These are phyloP conservation scores for Aegilops speltoides DNA, from an alignment of 176 grass and related monocot genomes.

Conservation along the genomic window DNA sequence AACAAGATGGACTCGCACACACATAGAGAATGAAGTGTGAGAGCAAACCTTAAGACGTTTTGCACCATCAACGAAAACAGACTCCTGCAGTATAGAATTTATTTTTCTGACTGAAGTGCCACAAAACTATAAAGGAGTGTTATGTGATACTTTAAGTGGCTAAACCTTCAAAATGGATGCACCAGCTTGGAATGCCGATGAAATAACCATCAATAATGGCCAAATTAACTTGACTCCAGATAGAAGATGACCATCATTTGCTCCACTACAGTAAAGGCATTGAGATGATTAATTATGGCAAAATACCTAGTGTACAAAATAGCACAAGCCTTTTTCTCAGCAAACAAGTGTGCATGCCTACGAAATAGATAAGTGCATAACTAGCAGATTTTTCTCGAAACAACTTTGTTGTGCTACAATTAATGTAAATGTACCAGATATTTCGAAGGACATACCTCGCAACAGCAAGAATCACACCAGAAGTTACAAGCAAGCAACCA, in stretches of 20 bases:
- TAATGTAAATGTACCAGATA: not conserved
- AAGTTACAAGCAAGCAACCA: slow-evolving; percentile 78
- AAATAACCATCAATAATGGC: slow-evolving; percentile 68
- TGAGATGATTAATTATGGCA: not conserved
- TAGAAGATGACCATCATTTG: slow-evolving; percentile 51
- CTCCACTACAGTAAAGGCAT: slow-evolving; percentile 51
- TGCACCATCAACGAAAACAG: slow-evolving; percentile 91
- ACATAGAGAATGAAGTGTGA: not conserved
- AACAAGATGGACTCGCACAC: not conserved
- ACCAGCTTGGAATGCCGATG: slow-evolving; percentile 89
- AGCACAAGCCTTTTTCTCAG: not conserved
- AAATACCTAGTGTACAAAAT: not conserved
- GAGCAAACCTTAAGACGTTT: slow-evolving; percentile 66
- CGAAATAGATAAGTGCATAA: not conserved
- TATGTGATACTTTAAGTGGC: not conserved
- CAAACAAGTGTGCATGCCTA: not conserved
- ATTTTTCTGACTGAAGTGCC: slow-evolving; percentile 4
- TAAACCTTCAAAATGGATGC: slow-evolving; percentile 92
- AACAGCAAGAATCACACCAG: slow-evolving; percentile 79
- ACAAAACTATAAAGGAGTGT: slow-evolving; percentile 2
- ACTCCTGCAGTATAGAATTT: slow-evolving; percentile 56
- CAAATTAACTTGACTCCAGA: slow-evolving; percentile 71
- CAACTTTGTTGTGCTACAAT: not conserved
- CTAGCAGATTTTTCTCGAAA: not conserved
- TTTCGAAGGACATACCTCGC: slow-evolving; percentile 51